phyloP scores from a whole-genome alignment of 257 asterid species.

The Ophiorrhiza pumila region DNA sequence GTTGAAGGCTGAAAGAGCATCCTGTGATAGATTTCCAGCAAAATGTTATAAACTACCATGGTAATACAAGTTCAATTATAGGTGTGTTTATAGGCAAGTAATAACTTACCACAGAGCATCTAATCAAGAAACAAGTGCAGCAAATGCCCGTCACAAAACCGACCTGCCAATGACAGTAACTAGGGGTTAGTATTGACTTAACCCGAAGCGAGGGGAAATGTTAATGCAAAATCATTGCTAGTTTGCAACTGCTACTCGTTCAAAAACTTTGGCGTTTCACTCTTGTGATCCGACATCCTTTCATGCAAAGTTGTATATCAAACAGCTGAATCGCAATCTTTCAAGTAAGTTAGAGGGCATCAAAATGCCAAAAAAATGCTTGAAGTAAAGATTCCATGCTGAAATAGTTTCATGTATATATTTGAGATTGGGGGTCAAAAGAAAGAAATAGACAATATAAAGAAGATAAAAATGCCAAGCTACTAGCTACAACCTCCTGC shows the following conservation, averaged over 20 bases:
- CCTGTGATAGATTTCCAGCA: slow-evolving; percentile 17
- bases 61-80: neutral
- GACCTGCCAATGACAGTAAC: slow-evolving; percentile 24
- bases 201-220: neutral
- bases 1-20: slow-evolving; percentile 34
- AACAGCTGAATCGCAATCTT: neutral
- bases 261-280: neutral
- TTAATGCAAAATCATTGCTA: neutral
- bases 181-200: slow-evolving; percentile 1
- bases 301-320: neutral
- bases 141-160: slow-evolving; percentile 41
- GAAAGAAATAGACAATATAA: neutral
- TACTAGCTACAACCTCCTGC: slow-evolving; percentile 33
- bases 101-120: slow-evolving; percentile 39
- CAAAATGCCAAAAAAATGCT: neutral
- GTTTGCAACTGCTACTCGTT: neutral
- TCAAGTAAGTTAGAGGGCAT: neutral
- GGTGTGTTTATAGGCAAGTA: neutral
- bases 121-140: slow-evolving; percentile 41
- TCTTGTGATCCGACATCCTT: too few relatives aligned
- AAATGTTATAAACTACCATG: neutral
- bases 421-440: neutral
- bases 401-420: neutral
- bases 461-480: neutral
- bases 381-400: neutral